phyloP scores from a whole-genome alignment of 2,329 filamentous ascomycete species.

The Decorospora gaudefroyi region DNA sequence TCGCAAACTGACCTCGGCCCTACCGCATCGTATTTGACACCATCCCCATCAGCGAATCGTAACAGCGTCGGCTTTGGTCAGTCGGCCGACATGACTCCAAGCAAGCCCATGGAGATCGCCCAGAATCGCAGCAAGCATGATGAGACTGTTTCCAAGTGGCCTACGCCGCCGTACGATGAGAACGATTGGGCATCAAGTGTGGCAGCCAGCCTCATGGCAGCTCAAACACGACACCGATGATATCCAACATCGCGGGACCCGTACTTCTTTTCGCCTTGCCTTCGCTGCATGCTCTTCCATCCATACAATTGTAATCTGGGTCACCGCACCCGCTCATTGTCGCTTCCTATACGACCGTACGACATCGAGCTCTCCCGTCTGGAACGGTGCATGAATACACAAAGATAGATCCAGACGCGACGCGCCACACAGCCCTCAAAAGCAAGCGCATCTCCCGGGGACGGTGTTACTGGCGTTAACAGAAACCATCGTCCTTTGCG shows the following conservation, averaged over 20 bases:
- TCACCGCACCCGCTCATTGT: constrained; percentile 35
- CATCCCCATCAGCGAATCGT: constrained; percentile 78
- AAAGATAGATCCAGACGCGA: constrained; percentile 28
- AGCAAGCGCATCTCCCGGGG: constrained; percentile 32
- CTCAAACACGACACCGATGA: constrained; percentile 46
- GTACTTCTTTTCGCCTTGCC: constrained; percentile 25
- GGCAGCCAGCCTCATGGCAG: constrained; percentile 66
- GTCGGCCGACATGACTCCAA: constrained; percentile 63
- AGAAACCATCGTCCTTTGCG: constrained; percentile 23
- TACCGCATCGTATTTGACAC: constrained; percentile 68
- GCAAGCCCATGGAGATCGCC: constrained; percentile 72
- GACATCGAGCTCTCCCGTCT: constrained; percentile 45
- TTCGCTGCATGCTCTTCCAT: constrained; percentile 35
- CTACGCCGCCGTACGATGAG: constrained; percentile 93
- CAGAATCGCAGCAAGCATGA: constrained; percentile 49
- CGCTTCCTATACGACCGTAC: constrained; percentile 42
- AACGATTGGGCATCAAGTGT: constrained; percentile 87
- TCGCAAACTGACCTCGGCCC: constrained; percentile 67
- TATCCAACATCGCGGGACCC: constrained; percentile 16
- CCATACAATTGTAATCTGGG: constrained; percentile 42
- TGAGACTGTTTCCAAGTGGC: constrained; percentile 72
- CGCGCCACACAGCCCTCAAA: constrained; percentile 27
- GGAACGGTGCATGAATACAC: constrained; percentile 44
- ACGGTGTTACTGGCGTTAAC: constrained; percentile 40
- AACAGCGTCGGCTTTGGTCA: constrained; percentile 75